These are phyloP conservation scores for Schrenkiella parvula DNA, from an alignment of 345 rosid genomes.

Conservation along the genomic window DNA sequence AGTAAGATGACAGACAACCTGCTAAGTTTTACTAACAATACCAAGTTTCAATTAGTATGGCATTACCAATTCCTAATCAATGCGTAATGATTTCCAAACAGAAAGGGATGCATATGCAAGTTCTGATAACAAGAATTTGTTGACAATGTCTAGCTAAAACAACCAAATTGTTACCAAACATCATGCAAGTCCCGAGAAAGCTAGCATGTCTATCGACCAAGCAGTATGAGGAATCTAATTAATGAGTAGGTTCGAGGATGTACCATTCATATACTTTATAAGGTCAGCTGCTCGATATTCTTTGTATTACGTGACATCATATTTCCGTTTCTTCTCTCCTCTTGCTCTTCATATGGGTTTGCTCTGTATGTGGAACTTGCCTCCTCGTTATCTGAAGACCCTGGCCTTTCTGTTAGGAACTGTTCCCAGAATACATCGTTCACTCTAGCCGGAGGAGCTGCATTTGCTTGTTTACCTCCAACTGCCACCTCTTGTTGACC, in stretches of 20 bases:
- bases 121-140: background rate
- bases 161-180: background rate
- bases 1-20: background rate
- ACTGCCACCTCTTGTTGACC: constrained; percentile 36
- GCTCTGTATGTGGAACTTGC: constrained; percentile 68
- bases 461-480: constrained; percentile 39
- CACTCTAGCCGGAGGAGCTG: constrained; percentile 56
- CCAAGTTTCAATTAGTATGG: background rate
- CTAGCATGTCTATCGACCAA: background rate
- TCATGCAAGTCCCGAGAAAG: background rate
- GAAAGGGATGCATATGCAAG: background rate
- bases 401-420: constrained; percentile 90
- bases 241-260: background rate
- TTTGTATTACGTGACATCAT: constrained; percentile 44
- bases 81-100: background rate
- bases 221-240: background rate
- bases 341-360: constrained; percentile 56
- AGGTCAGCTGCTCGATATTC: constrained; percentile 63
- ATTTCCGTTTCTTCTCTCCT: constrained; percentile 43
- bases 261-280: constrained; percentile 29
- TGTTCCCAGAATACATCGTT: constrained; percentile 98
- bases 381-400: constrained; percentile 77
- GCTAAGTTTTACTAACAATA: background rate
- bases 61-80: background rate
- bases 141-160: background rate